phyloP scores from a whole-genome alignment of 176 grass and related monocot species.

The Musa beccarii region DNA sequence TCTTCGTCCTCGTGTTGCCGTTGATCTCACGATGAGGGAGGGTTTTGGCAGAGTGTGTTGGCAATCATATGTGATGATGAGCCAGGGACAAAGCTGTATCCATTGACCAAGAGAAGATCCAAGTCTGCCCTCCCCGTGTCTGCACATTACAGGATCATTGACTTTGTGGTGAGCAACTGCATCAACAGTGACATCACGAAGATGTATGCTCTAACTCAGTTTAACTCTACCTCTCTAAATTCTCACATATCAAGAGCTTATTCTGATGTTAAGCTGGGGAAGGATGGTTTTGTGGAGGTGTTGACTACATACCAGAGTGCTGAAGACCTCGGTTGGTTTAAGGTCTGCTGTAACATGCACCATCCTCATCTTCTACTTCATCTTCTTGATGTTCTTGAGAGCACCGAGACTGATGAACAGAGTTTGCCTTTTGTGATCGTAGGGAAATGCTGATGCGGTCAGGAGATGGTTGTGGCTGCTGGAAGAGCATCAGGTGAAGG shows the following conservation, averaged over 20 bases:
- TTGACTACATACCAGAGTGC: conserved; percentile 9
- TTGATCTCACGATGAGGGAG: background rate
- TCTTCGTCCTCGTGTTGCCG: no score
- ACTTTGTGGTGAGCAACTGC: conserved; percentile 23
- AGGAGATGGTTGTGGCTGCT: conserved; percentile 19
- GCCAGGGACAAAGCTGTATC: conserved; percentile 19
- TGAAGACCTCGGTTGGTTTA: conserved; percentile 14
- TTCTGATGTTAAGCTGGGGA: background rate
- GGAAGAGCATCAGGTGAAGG: conserved; percentile 9
- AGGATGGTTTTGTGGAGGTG: conserved; percentile 19
- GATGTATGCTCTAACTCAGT: conserved; percentile 25
- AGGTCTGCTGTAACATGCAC: background rate
- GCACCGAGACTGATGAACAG: background rate
- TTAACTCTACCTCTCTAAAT: conserved; percentile 17
- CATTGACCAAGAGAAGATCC: conserved; percentile 15
- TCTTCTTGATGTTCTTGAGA: background rate
- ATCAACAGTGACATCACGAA: conserved; percentile 20
- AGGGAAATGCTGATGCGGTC: conserved; percentile 28
- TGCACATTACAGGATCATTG: conserved; percentile 16
- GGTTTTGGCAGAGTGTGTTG: conserved; percentile 5
- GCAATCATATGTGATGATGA: conserved; percentile 16
- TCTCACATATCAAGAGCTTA: conserved; percentile 19
- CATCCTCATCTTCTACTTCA: background rate
- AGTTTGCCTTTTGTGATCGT: background rate
- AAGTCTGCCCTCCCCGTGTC: conserved; percentile 9